phyloP scores from a whole-genome alignment of 331 rosid genomes.

The Acacia concinna region DNA sequence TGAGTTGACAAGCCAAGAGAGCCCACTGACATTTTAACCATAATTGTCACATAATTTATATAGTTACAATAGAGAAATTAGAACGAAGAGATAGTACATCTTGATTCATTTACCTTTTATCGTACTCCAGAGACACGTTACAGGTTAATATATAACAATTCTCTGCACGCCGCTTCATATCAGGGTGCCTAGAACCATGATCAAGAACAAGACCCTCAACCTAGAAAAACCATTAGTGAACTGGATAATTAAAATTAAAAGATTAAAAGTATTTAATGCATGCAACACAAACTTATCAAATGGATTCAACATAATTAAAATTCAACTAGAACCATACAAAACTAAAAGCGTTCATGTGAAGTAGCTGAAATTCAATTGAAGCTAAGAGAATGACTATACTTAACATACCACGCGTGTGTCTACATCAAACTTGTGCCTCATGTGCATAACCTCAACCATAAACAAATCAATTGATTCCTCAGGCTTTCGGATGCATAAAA shows the following conservation, averaged over 20 bases:
- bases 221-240: constrained; percentile 43
- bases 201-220: constrained; percentile 99
- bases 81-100: not conserved
- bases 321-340: not conserved
- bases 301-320: not conserved
- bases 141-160: constrained; percentile 82
- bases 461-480: constrained; percentile 87
- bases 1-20: not conserved
- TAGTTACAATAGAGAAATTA: not conserved
- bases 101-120: constrained; percentile 61
- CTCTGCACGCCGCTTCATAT: constrained; percentile 94
- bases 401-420: constrained; percentile 90
- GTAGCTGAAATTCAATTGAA: not conserved
- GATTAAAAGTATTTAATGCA: not conserved
- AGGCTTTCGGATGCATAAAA: constrained; percentile 82
- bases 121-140: constrained; percentile 92
- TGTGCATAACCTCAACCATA: constrained; percentile 99
- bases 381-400: not conserved
- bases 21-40: not conserved
- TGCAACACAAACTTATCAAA: not conserved
- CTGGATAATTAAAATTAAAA: constrained; percentile 9
- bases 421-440: constrained; percentile 93
- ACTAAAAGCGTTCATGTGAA: not conserved
- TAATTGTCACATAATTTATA: not conserved
- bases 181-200: constrained; percentile 99